Evolutionary conservation across 768 basidiomycete genomes (phyloP).

Genomic region (Mycena filopes): DNA sequence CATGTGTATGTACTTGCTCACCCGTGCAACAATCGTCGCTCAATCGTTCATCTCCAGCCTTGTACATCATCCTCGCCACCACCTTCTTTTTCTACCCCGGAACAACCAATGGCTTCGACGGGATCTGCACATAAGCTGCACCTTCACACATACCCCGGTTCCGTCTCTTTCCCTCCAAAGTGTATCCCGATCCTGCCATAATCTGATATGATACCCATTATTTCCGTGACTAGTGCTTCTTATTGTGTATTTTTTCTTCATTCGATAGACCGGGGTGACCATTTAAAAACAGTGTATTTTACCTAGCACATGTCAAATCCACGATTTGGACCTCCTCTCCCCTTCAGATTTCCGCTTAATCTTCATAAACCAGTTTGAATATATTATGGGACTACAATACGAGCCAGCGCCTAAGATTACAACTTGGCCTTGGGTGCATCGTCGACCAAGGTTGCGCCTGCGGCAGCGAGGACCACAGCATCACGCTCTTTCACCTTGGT

Average conservation of each 20-base stretch:
- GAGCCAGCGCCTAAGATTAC: constrained; percentile 50
- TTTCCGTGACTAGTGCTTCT: no score
- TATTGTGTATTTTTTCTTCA: no score
- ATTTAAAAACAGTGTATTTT: no score
- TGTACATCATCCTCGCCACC: constrained; percentile 79
- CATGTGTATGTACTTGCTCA: constrained; percentile 60
- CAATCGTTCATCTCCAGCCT: constrained; percentile 46
- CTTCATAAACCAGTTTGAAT: background rate
- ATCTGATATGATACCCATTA: no score
- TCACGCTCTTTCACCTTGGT: constrained; percentile 91
- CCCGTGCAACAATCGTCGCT: background rate
- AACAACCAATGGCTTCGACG: constrained; percentile 16
- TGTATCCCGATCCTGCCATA: no score
- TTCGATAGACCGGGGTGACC: no score
- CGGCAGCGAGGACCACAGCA: constrained; percentile 75
- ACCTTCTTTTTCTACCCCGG: constrained; percentile 74
- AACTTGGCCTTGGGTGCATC: constrained; percentile 68
- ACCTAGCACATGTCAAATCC: no score
- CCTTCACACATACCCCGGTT: background rate
- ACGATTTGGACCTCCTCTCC: no score
- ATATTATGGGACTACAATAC: no score
- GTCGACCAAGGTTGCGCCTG: constrained; percentile 79
- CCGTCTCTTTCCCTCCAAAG: background rate
- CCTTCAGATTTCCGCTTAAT: constrained; percentile 15
- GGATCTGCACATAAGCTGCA: constrained; percentile 1